These are phyloP conservation scores for Marchantia polymorpha DNA, from an alignment of 225 moss, liverwort and hornwort genomes.

Conservation along the genomic window DNA sequence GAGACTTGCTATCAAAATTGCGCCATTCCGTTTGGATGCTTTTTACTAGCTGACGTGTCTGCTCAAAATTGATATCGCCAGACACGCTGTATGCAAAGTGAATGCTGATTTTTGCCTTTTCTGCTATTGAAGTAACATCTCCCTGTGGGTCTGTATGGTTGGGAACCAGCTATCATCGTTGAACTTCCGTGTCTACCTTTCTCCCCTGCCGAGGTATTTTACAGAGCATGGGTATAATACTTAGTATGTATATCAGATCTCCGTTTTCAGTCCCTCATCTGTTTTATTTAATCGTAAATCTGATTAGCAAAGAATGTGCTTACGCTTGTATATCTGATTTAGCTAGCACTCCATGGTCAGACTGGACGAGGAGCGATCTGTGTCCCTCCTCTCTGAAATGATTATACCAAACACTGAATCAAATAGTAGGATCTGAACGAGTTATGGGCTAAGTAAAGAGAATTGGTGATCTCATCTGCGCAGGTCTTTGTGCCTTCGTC, in stretches of 20 bases:
- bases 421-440: too few species aligned
- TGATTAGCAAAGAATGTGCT: too few species aligned
- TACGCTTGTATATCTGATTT: too few species aligned
- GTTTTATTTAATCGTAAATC: not conserved
- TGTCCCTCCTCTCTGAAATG: too few species aligned
- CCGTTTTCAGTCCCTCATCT: not conserved
- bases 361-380: too few species aligned
- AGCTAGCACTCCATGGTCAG: too few species aligned
- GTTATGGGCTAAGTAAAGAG: not conserved
- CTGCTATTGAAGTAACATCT: not conserved
- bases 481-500: slow-evolving; percentile 93
- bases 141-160: not conserved
- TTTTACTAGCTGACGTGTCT: not conserved
- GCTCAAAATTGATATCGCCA: not conserved
- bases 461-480: not conserved
- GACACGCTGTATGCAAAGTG: too few species aligned
- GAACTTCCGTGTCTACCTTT: slow-evolving; percentile 93
- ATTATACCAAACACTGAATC: too few species aligned
- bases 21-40: not conserved
- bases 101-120: not conserved
- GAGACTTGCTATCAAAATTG: not conserved
- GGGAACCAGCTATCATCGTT: slow-evolving; percentile 51
- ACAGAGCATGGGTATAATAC: not conserved
- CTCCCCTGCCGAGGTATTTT: slow-evolving; percentile 76
- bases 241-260: not conserved